phyloP scores from a whole-genome alignment of 2,329 filamentous ascomycete species.

The Pestalotiopsis sp. region DNA sequence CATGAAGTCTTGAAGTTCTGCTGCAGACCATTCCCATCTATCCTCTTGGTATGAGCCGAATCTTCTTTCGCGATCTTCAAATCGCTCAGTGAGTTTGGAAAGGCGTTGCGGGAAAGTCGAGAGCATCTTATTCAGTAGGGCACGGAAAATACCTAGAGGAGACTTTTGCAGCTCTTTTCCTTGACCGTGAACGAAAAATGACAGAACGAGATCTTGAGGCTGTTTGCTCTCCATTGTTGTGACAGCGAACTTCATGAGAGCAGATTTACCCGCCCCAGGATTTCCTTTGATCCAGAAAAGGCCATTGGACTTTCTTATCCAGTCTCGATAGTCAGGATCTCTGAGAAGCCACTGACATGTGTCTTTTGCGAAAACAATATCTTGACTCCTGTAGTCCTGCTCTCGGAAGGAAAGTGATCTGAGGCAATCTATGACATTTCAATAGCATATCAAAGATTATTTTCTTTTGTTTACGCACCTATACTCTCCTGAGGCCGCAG shows the following conservation, averaged over 20 bases:
- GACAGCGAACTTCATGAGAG: neutral
- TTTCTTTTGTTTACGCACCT: no score
- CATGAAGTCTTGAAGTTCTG: neutral
- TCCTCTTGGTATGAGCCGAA: neutral
- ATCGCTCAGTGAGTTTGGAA: neutral
- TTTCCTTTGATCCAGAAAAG: neutral
- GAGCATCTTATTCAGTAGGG: neutral
- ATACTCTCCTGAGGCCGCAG: no score
- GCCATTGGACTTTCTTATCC: neutral
- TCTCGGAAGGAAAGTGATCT: neutral
- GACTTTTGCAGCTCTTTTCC: neutral
- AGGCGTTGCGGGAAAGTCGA: neutral
- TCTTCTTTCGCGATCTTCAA: neutral
- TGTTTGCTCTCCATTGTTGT: neutral
- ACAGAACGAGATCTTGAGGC: neutral
- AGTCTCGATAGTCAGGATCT: neutral
- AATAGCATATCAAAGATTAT: fast-evolving
- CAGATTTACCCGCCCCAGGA: neutral
- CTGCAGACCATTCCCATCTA: neutral
- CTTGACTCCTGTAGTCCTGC: neutral
- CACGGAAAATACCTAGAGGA: neutral
- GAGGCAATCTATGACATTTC: neutral
- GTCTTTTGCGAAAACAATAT: neutral
- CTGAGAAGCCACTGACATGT: neutral
- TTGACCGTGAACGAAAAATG: neutral